Evolutionary conservation across 2,329 filamentous ascomycete species (phyloP), one percentile per base, ranked within the genome.

Genomic region (Talaromyces atroroseus): DNA sequence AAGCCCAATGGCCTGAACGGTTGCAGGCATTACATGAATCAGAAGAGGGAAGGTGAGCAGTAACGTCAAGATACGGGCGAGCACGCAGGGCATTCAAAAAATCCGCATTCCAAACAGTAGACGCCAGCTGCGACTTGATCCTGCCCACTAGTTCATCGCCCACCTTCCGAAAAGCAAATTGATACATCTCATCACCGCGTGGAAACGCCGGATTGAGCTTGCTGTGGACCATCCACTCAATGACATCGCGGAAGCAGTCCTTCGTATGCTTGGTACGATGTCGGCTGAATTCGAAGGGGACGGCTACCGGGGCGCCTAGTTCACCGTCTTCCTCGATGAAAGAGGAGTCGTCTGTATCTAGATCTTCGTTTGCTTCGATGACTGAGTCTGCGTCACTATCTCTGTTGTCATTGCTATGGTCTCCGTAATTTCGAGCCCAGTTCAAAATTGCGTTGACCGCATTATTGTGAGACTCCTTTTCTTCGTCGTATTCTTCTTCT

Each of bases 151-250:
- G 82, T 66, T 91, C 87, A 61, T 88, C 83, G 61, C 89, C 82
- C 0, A 92, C 76, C 65, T 89, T 90, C 49, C 75, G 74, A 75
- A 90, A 91, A 0, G 88, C 84, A 24, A 88, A 76, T 12, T 73
- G 65, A 68, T 90, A 94, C 12, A 90, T 74, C 7, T 81, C 76
- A 58, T 89, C 82, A 5, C 80, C 73, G 18, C 80, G 78, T 11
- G 80, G 74, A 64, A 91, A 92, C 0, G 78, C 82, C 0, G 88
- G 88, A 62, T 91, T 87, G 51, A 94, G 78, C 63, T 87, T 86
- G 66, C 88, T 88, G 64, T 90, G 87, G 2, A 92, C 85, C 72
- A 92, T 86, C 88, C 88, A 92, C 66, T 90, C 87, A 1, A 92
- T 78, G 0, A 83, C 86, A 63, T 86, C 84, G 49, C 81, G 82